These are phyloP conservation scores for Didymella glomerata DNA, from an alignment of 2,329 filamentous ascomycete species.

Conservation along the genomic window DNA sequence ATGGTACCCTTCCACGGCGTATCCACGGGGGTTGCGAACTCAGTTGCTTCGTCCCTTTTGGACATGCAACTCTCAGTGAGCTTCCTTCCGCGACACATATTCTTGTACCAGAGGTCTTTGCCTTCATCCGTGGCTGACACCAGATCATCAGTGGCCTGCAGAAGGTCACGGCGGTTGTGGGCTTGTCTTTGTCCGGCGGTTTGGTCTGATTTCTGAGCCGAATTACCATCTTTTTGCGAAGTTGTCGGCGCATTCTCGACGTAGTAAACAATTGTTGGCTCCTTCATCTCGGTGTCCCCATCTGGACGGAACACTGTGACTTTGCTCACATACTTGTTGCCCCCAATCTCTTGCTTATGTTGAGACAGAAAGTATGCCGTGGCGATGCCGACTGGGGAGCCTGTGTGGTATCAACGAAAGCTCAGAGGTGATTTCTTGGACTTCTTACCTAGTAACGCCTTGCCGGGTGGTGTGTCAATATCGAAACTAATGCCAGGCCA, in stretches of 20 bases:
- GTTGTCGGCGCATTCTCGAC: slow-evolving; percentile 1
- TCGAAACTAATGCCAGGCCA: slow-evolving; percentile 15
- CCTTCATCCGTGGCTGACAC: neutral
- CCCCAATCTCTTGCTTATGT: slow-evolving; percentile 23
- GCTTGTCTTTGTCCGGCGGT: neutral
- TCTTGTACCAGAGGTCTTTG: neutral
- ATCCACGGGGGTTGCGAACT: neutral
- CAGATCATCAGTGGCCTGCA: neutral
- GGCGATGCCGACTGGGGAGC: slow-evolving; percentile 1
- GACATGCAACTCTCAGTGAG: neutral
- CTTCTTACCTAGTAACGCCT: slow-evolving; percentile 11
- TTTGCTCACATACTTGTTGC: slow-evolving; percentile 13
- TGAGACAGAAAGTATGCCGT: slow-evolving; percentile 18
- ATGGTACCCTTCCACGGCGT: slow-evolving; percentile 1
- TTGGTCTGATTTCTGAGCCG: neutral
- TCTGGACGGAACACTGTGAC: slow-evolving; percentile 16
- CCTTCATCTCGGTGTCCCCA: neutral
- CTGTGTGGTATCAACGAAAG: neutral
- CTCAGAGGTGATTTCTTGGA: neutral
- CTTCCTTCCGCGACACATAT: slow-evolving; percentile 2
- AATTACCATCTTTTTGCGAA: neutral
- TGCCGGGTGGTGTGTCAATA: slow-evolving; percentile 1
- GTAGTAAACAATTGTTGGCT: slow-evolving; percentile 9
- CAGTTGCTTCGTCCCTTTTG: neutral
- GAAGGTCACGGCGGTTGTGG: neutral